Percentiles rank a stretch among this genome's conserved stretches.
These are phyloP conservation scores for Dactylonectria estremocensis DNA, from an alignment of 2,329 filamentous ascomycete species.

Conservation along the genomic window DNA sequence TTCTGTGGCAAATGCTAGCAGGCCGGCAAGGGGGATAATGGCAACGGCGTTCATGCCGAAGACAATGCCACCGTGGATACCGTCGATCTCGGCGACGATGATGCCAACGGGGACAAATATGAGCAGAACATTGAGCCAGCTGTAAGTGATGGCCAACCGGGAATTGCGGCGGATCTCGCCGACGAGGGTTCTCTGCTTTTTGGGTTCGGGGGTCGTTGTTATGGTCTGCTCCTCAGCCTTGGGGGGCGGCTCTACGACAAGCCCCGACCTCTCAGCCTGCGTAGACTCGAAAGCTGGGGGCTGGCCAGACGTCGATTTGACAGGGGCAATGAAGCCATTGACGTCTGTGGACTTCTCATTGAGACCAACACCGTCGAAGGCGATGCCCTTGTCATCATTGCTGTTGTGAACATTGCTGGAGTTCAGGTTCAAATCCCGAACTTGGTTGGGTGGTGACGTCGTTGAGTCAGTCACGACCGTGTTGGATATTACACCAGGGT, in stretches of 20 bases:
- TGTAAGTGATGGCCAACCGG: conserved; percentile 76
- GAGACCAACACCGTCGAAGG: conserved; percentile 17
- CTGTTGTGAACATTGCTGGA: conserved; percentile 27
- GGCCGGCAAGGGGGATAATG: conserved; percentile 80
- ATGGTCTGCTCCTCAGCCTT: conserved; percentile 44
- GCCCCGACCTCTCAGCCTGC: conserved; percentile 69
- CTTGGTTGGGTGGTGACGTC: conserved; percentile 23
- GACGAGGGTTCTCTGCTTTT: conserved; percentile 57
- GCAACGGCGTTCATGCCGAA: conserved; percentile 84
- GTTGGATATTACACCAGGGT: conserved; percentile 68
- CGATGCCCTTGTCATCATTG: background rate
- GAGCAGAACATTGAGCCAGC: conserved; percentile 84
- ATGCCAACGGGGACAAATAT: conserved; percentile 87
- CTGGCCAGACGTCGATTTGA: conserved; percentile 45
- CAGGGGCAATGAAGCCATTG: conserved; percentile 26
- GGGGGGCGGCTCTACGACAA: conserved; percentile 63
- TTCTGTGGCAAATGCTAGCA: conserved; percentile 82
- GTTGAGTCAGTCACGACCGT: conserved; percentile 61
- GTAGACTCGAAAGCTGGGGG: conserved; percentile 60
- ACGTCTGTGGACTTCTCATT: conserved; percentile 35
- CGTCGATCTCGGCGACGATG: conserved; percentile 68
- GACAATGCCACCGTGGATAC: conserved; percentile 72
- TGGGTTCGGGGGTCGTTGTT: conserved; percentile 48
- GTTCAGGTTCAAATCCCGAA: conserved; percentile 30
- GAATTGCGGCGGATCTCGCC: conserved; percentile 66